Conservation (phyloP, 176 grass and related monocot species). For the Phyllostachys edulis region DNA sequence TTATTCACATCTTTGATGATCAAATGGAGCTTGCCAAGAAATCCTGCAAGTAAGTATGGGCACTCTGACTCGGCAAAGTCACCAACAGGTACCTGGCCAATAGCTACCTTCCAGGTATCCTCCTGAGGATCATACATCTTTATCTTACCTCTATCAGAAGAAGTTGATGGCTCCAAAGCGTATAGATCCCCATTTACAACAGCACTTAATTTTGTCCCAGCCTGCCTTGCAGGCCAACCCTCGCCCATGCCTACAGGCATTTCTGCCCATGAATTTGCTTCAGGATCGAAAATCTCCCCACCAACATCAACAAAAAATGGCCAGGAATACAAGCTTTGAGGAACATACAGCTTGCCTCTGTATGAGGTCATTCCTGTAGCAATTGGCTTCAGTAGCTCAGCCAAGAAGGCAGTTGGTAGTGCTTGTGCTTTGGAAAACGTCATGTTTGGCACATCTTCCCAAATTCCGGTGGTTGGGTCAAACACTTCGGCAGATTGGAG, state of each 20-base stretch:
- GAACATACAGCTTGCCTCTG: slow-evolving; percentile 68
- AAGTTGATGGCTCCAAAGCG: slow-evolving; percentile 69
- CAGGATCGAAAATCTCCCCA: slow-evolving; percentile 73
- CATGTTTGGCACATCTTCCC: slow-evolving; percentile 63
- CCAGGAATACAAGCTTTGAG: slow-evolving; percentile 82
- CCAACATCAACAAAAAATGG: slow-evolving; percentile 75
- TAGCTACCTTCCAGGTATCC: slow-evolving; percentile 67
- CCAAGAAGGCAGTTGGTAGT: slow-evolving; percentile 58
- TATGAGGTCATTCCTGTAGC: slow-evolving; percentile 62
- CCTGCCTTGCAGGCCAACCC: slow-evolving; percentile 82
- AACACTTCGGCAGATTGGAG: slow-evolving; percentile 78
- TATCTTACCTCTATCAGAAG: slow-evolving; percentile 54
- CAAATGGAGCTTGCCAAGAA: slow-evolving; percentile 77
- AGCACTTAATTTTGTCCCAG: slow-evolving; percentile 58
- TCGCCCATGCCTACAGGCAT: slow-evolving; percentile 80
- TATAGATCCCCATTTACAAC: slow-evolving; percentile 65
- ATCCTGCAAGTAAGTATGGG: slow-evolving; percentile 55
- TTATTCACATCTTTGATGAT: slow-evolving; percentile 49
- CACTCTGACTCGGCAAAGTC: slow-evolving; percentile 43
- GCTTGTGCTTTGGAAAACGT: slow-evolving; percentile 58
- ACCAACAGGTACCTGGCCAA: slow-evolving; percentile 52
- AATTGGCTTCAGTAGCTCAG: slow-evolving; percentile 72
- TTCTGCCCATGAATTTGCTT: slow-evolving; percentile 55
- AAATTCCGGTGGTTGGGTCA: slow-evolving; percentile 57
- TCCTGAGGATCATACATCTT: slow-evolving; percentile 72